Evolutionary conservation across 2,329 filamentous ascomycete species (phyloP), one percentile per base, ranked within the genome.

Genomic region (Escovopsis sp.): DNA sequence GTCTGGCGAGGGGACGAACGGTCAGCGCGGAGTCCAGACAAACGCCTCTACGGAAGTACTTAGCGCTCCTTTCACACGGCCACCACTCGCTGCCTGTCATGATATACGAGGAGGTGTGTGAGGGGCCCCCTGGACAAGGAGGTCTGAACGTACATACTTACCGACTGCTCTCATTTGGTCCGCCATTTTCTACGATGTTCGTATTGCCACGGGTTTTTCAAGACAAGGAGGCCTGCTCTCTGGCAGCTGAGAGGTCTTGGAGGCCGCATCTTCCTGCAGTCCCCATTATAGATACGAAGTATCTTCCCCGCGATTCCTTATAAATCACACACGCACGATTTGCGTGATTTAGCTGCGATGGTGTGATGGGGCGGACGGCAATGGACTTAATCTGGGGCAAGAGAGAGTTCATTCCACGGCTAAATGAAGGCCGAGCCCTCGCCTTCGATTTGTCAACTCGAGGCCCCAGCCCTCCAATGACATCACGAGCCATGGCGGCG

Each of bases 91-190:
- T 37, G n/a, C 20, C 24, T 15, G 25, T 15, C 16, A 1, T 25
- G 14, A 8, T 24, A 10, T 58, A 35, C 20, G 20, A 20, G 20
- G 20, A 20, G 20, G 6, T 20, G 20, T 20, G 20, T 20, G 20
- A 4, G 20, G 4, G 20, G 6, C 20, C 20, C 20, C 20, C 20
- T 20, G 20, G 20, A 20, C 20, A 6, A 20, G 20, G 20, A 20
- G 20, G 20, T 4, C 20, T 20, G 20, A 20, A 20, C 20, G 20
- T 56, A 66, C 65, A 65, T 36, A 68, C 55, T 53, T 56, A 66
- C 65, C 65, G 37, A 68, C 55, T 53, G 65, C 65, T 52, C 57
- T 67, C 61, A 68, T 68, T 37, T 52, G 48, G 31, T 48, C 51
- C 24, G 57, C 43, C 60, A 62, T 62, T 50, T 40, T 25, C 27